Base-by-base conservation (phyloP, 352 stramenopile species). In the Phytophthora pisi region DNA sequence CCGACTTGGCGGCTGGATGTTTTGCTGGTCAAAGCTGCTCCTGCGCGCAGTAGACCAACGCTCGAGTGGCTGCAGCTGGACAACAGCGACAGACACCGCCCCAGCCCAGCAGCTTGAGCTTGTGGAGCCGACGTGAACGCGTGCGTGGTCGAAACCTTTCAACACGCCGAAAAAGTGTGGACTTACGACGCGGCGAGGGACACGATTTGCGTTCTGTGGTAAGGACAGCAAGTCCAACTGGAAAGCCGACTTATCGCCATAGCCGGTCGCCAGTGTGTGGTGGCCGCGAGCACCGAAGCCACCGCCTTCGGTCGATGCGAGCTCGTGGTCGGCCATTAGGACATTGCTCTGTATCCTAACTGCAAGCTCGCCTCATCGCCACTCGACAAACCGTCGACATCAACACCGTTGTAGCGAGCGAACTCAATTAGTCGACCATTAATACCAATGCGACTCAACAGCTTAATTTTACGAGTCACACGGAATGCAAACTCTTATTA, bases 1-100 rank as follows among this genome's bases (percentile, higher is more conserved):
- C 53, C 20, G 11, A 38, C n/a, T 26, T 51, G 53, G 36, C 61
- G 53, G 61, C 54, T 64, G 46, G 43, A 68, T 61, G 59, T 61
- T 66, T 59, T 50, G 38, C 15, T 7, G 38, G 38, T 45, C 38
- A 45, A 43, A 45, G 4, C 20, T 15, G 38, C 34, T 45, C 13
- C 38, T 45, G 10, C 40, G 13, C 10, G 20, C 31, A 15, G 7
- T 2, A 43, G 13, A 45, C 34, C 34, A 40, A 18, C 38, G 38
- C n/a, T 15, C 4, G 15, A 26, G 40, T 58, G 47, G 58, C 24
- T 52, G 36, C 28, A 52, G 42, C n/a, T 24, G 42, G 38, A 15
- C 16, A 20, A 3, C 38, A 15, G 34, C 34, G 11, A 40, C 34
- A 40, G 11, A 40, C 34, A 15, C 6, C 26, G 6, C 4, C 26